Evolutionary conservation across 1,284 basidiomycete genomes (phyloP).

Genomic region (Inonotus hispidus): DNA sequence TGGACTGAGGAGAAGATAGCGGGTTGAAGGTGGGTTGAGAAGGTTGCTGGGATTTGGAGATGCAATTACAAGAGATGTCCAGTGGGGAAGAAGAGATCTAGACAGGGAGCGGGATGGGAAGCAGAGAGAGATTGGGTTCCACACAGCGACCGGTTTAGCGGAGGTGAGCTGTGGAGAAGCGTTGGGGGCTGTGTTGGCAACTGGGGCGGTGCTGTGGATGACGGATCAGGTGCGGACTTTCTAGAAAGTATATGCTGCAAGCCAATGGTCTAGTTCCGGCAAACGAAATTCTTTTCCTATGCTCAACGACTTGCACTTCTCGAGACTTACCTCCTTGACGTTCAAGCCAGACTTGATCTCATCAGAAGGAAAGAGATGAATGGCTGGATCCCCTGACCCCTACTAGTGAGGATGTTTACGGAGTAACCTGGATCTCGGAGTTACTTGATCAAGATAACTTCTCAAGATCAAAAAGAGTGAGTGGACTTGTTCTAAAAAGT

Average conservation of each 20-base stretch:
- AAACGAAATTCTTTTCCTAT: constrained; percentile 46
- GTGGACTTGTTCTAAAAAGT: constrained; percentile 48
- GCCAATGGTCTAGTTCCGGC: constrained; percentile 49
- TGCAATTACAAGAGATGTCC: constrained; percentile 45
- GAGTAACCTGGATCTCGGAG: constrained; percentile 40
- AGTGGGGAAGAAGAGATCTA: constrained; percentile 49
- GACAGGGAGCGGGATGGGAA: constrained; percentile 50
- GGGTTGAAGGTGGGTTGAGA: constrained; percentile 19
- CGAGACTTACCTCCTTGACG: no score
- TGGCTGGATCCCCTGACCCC: constrained; percentile 40
- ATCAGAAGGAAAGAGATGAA: constrained; percentile 42
- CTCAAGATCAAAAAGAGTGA: constrained; percentile 47
- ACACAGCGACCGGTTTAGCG: constrained; percentile 41
- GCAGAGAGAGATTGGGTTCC: constrained; percentile 38
- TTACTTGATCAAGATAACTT: constrained; percentile 46
- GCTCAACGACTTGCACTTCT: constrained; percentile 42
- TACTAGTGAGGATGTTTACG: constrained; percentile 48
- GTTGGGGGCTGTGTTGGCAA: constrained; percentile 33
- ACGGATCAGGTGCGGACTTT: constrained; percentile 42
- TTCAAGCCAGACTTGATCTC: constrained; percentile 46
- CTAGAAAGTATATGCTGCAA: constrained; percentile 46
- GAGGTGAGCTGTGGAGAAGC: constrained; percentile 39
- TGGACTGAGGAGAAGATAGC: constrained; percentile 44
- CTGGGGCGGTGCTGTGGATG: constrained; percentile 47
- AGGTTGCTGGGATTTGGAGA: constrained; percentile 48